phyloP scores from a whole-genome alignment of 768 basidiomycete species.

The Phanerodontia chrysosporium region DNA sequence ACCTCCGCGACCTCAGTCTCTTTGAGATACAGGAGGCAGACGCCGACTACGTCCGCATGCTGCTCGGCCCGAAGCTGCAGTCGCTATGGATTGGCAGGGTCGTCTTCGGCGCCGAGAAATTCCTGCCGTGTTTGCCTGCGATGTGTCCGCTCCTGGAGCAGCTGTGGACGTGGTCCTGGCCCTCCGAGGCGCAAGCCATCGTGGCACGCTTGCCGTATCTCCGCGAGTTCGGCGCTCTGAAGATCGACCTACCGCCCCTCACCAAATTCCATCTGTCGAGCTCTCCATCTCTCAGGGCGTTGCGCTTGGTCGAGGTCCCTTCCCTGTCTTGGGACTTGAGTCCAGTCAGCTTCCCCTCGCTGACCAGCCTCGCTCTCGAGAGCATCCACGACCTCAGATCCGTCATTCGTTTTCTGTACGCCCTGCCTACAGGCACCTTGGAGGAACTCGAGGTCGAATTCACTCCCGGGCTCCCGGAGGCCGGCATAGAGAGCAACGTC shows the following conservation, averaged over 20 bases:
- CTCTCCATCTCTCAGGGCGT: not conserved
- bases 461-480: not conserved
- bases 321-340: no score
- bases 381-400: not conserved
- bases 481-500: not conserved
- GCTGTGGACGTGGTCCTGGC: not conserved
- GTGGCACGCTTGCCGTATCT: not conserved
- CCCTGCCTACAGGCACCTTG: not conserved
- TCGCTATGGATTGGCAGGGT: not conserved
- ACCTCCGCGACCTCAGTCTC: not conserved
- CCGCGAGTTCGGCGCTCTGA: not conserved
- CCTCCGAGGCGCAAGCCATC: not conserved
- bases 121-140: not conserved
- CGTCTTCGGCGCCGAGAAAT: not conserved
- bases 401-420: not conserved
- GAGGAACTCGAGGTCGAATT: not conserved
- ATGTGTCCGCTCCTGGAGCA: not conserved
- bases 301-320: no score
- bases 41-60: not conserved
- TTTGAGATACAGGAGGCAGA: not conserved
- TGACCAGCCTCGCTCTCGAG: no score
- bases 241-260: not conserved
- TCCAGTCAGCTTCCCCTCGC: no score
- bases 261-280: not conserved
- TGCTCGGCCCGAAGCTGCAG: not conserved